A percentile compares a stretch with the other conserved stretches of the same genome.
phyloP scores from a whole-genome alignment of 768 basidiomycete species.

The Serendipita vermifera region DNA sequence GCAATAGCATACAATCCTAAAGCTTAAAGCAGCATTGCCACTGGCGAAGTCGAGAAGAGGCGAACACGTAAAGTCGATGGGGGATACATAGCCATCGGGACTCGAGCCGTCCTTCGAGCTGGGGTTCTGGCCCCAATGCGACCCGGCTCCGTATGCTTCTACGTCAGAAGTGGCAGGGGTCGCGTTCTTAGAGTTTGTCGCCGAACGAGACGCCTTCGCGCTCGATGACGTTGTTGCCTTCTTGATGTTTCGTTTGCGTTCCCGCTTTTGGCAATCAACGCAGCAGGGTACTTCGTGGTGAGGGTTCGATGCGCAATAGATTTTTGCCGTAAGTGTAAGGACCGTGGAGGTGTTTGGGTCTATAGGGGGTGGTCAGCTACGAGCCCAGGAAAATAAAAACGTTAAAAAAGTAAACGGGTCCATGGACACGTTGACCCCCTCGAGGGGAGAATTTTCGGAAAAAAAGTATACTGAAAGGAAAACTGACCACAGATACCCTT shows the following conservation, averaged over 20 bases:
- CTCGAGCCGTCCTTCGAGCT: not conserved
- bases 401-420: too few species aligned
- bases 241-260: slow-evolving; percentile 1
- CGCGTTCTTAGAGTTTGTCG: slow-evolving; percentile 3
- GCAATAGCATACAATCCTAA: slow-evolving; percentile 96
- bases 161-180: not conserved
- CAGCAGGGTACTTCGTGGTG: not conserved
- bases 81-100: not conserved
- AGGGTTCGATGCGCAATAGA: not conserved
- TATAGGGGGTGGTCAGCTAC: not conserved
- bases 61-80: slow-evolving; percentile 71
- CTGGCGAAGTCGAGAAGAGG: slow-evolving; percentile 79
- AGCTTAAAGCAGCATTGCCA: slow-evolving; percentile 79
- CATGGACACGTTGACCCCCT: too few species aligned
- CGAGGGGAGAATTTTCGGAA: too few species aligned
- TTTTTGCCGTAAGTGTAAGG: not conserved
- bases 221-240: slow-evolving; percentile 2
- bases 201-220: not conserved
- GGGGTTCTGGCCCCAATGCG: not conserved
- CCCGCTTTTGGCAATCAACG: not conserved
- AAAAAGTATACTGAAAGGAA: not conserved
- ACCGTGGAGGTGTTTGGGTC: not conserved
- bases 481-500: not conserved
- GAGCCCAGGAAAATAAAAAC: too few species aligned
- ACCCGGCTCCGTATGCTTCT: not conserved